Evolutionary conservation across 192 early-diverging fungal genomes (phyloP), one percentile per base, ranked within the genome.

Genomic region (Umbelopsis ramanniana): DNA sequence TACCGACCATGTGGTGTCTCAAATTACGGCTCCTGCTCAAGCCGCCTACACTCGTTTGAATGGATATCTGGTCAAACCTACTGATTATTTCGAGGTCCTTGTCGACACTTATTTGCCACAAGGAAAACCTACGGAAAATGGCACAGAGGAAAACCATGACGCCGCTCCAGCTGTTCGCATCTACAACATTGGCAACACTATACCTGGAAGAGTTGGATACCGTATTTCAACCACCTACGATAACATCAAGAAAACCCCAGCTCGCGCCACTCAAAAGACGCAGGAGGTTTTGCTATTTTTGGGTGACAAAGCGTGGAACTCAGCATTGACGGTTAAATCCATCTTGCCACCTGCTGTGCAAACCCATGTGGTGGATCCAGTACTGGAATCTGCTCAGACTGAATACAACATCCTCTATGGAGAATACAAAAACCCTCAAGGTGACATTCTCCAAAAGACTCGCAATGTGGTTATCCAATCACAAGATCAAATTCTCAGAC

Each of bases 21-120:
- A 50, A 50, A 47, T 68, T 24, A 68, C 45, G 4, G 67, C 67
- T 19, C 67, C 67, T 68, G 67, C 67, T 29, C 45, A 68, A 47
- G 47, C 46, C n/a, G 57, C 29, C 17, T 63, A 63, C 33, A 37
- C 57, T 26, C 26, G 33, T 37, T 38, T 63, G 6, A 63, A 63
- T 26, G 57, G 57, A 0, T 63, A 63, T 63, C 57, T 63, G 17
- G 17, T 26, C 12, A 63, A 63, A 37, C 57, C 57, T 63, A 26
- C 26, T 6, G 57, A 63, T 19, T 63, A 63, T 26, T n/a, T 63
- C 29, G 29, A 63, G 33, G 57, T 63, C 3, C 26, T 63, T 22
- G 24, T 63, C 2, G 57, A 63, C 35, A 63, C 57, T 37, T 63
- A 63, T 37, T 26, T 63, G 2, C 57, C 57, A 37, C 57, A 38